Conservation (phyloP, 1,284 basidiomycete genomes). For the Sparassis latifolia region DNA sequence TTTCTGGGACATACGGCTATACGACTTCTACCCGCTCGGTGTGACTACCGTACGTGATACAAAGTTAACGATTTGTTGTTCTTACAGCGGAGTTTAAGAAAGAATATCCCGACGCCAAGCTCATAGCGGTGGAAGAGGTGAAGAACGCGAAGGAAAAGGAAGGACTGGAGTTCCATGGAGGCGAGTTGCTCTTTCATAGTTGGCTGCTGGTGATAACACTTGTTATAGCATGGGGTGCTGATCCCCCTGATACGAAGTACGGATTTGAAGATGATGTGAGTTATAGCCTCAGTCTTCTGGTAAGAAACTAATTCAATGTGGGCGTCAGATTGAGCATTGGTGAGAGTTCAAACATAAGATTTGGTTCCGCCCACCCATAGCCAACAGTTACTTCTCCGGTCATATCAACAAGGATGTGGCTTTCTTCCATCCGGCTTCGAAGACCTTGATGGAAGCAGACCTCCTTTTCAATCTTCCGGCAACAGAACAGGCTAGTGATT, state of each 20-base stretch:
- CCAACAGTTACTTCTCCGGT: constrained; percentile 70
- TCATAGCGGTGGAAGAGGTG: constrained; percentile 60
- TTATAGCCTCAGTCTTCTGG: constrained; percentile 1
- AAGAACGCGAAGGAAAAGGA: constrained; percentile 35
- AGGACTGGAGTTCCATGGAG: constrained; percentile 48
- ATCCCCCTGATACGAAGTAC: constrained; percentile 58
- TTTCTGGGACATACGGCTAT: not conserved
- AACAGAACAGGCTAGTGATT: constrained; percentile 87
- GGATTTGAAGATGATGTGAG: constrained; percentile 80
- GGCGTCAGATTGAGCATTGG: constrained; percentile 54
- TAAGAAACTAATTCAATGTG: too few relatives aligned
- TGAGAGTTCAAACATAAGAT: constrained; percentile 18
- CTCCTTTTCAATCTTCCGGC: constrained; percentile 82
- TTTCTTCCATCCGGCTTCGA: constrained; percentile 77
- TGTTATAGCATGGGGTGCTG: constrained; percentile 20
- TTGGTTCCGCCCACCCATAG: not conserved
- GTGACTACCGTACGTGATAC: too few relatives aligned
- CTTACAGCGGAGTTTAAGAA: constrained; percentile 59
- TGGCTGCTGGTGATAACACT: not conserved
- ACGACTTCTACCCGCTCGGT: too few relatives aligned
- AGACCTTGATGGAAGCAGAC: constrained; percentile 83
- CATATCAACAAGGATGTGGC: constrained; percentile 86
- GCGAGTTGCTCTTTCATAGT: constrained; percentile 29
- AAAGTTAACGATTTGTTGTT: not conserved
- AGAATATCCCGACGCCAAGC: constrained; percentile 72